Conservation (phyloP, 805 yeast species). For the Wickerhamiella cacticola region DNA sequence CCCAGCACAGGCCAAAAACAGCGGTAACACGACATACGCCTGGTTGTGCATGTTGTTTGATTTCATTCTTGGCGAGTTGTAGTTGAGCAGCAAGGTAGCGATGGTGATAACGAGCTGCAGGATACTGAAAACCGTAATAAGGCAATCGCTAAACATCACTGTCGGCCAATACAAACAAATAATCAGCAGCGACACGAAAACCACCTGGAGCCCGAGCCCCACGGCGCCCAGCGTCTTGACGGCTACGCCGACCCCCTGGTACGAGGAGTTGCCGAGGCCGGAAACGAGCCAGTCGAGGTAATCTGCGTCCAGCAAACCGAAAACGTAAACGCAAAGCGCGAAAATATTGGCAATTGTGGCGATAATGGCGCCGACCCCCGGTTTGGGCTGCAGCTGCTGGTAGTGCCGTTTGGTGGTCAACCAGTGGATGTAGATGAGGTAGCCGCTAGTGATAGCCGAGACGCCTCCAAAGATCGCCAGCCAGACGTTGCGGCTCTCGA, state of each 20-base stretch:
- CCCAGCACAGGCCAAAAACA: constrained; percentile 20
- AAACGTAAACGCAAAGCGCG: background rate
- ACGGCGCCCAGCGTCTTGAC: background rate
- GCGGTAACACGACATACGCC: constrained; percentile 20
- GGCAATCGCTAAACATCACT: constrained; percentile 22
- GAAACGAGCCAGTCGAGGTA: constrained; percentile 3
- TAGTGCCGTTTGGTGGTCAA: background rate
- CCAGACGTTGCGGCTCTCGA: background rate
- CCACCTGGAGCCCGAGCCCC: background rate
- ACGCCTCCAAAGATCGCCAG: background rate
- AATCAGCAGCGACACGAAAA: constrained; percentile 9
- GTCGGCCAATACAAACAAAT: constrained; percentile 16
- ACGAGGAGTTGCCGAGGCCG: background rate
- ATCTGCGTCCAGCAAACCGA: background rate
- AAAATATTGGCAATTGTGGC: background rate
- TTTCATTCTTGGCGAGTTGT: constrained; percentile 6
- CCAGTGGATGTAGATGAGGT: background rate
- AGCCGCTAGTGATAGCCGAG: background rate
- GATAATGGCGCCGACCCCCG: background rate
- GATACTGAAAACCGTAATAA: constrained; percentile 17
- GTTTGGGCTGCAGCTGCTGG: background rate
- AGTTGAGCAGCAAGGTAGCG: constrained; percentile 20
- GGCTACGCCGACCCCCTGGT: background rate
- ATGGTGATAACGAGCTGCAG: constrained; percentile 20
- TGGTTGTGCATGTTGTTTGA: constrained; percentile 6